Evolutionary conservation across 2,329 filamentous ascomycete species (phyloP), one percentile per base, ranked within the genome.

Genomic region (Epichloe coenophiala): DNA sequence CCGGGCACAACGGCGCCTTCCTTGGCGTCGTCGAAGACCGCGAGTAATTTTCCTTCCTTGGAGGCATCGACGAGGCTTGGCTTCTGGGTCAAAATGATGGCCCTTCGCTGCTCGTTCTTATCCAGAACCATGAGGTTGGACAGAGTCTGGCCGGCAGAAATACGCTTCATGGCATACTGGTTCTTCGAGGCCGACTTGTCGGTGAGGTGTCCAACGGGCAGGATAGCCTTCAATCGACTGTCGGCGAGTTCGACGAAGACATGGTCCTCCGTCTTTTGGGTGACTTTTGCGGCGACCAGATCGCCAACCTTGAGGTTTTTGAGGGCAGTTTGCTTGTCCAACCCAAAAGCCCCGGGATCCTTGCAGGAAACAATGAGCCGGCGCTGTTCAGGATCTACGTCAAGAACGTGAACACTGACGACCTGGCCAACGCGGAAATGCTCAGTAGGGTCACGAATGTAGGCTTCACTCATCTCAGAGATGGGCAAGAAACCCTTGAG

Each of bases 391-490:
- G 81, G 71, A 58, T 95, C 82, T 47, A 96, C 81, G 47, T 84
- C 86, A 36, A 95, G 68, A n/a, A 94, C 81, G 60, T 91, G 87
- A 19, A 96, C 86, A 60, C 81, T 94, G 57, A 98, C 84, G 2
- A 95, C 91, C 65, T 98, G 93, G 1, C 93, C 94, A 42, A 82
- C 70, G 37, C 84, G 82, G 71, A 98, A 98, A 67, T 97, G 90
- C 61, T 94, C 83, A 44, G 79, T 80, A 4, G 93, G 89, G 61
- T 96, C 86, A 57, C 85, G 80, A 60, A 98, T 96, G 62, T 85
- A 96, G 11, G 90, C 89, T 65, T 98, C 93, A 64, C 93, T 97
- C 93, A 98, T 98, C 68, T 98, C 91, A 1, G 87, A 87, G 1
- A 95, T 83, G 2, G 93, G 93, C 50, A 98, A 75, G 71, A 94